Evolutionary conservation across 345 rosid genomes (phyloP).

Genomic region (Heritiera littoralis): DNA sequence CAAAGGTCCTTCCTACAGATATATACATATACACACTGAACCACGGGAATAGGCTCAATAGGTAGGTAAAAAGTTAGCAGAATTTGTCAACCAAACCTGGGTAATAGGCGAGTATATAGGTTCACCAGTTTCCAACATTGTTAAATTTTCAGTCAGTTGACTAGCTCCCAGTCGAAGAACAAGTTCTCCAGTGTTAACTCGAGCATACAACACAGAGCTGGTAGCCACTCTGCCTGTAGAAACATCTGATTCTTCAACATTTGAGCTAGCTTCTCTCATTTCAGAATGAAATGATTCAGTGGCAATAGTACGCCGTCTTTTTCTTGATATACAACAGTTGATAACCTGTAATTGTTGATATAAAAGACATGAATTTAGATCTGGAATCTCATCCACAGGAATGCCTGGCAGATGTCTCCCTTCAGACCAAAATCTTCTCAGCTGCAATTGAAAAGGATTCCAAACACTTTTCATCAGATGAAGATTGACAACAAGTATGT

Average conservation of each 20-base stretch:
- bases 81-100: slow-evolving; percentile 58
- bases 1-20: slow-evolving; percentile 80
- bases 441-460: slow-evolving; percentile 49
- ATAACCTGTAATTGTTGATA: slow-evolving; percentile 89
- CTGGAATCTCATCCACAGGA: slow-evolving; percentile 71
- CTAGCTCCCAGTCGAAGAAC: slow-evolving; percentile 75
- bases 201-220: slow-evolving; percentile 55
- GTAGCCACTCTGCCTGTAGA: slow-evolving; percentile 30
- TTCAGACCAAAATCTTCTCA: slow-evolving; percentile 79
- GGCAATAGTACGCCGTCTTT: slow-evolving; percentile 55
- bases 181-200: slow-evolving; percentile 62
- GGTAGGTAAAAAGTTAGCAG: slow-evolving; percentile 19
- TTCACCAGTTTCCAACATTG: slow-evolving; percentile 92
- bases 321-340: slow-evolving; percentile 87
- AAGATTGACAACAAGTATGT: slow-evolving; percentile 8
- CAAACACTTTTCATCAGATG: slow-evolving; percentile 24
- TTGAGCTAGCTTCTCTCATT: slow-evolving; percentile 54
- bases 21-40: slow-evolving; percentile 17
- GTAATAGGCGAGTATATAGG: slow-evolving; percentile 79
- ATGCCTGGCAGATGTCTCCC: slow-evolving; percentile 76
- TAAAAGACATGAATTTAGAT: slow-evolving; percentile 78
- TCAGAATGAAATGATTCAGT: slow-evolving; percentile 69
- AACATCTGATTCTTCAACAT: slow-evolving; percentile 40
- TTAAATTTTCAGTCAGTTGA: slow-evolving; percentile 52
- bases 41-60: slow-evolving; percentile 13